These are phyloP conservation scores for Trichothecium roseum DNA, from an alignment of 2,329 filamentous ascomycete species.

Conservation along the genomic window DNA sequence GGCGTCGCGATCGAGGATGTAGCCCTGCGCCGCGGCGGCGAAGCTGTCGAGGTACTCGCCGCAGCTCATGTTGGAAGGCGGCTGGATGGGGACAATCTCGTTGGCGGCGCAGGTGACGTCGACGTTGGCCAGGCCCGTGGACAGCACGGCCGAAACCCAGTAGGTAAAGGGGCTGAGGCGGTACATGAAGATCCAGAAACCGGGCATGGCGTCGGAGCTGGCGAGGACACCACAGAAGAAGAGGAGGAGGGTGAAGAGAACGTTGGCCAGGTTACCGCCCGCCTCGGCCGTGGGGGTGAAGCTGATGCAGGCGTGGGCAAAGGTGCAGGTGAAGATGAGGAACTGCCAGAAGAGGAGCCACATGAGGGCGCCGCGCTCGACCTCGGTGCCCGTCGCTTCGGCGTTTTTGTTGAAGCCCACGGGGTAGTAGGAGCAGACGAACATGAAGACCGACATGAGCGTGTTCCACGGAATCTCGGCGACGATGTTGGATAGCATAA, in stretches of 20 bases:
- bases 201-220: slow-evolving; percentile 43
- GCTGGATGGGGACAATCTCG: slow-evolving; percentile 56
- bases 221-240: slow-evolving; percentile 59
- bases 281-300: slow-evolving; percentile 54
- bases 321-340: slow-evolving; percentile 58
- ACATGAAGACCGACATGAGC: slow-evolving; percentile 35
- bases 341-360: slow-evolving; percentile 57
- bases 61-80: slow-evolving; percentile 43
- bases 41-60: slow-evolving; percentile 40
- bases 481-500: slow-evolving; percentile 72
- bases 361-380: slow-evolving; percentile 53
- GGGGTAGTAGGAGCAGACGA: slow-evolving; percentile 48
- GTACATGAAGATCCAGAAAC: slow-evolving; percentile 69
- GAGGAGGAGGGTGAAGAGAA: slow-evolving; percentile 54
- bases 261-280: slow-evolving; percentile 56
- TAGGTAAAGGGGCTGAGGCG: slow-evolving; percentile 46
- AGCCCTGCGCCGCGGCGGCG: slow-evolving; percentile 33
- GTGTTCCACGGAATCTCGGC: slow-evolving; percentile 82
- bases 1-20: slow-evolving; percentile 41
- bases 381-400: slow-evolving; percentile 12
- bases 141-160: slow-evolving; percentile 14
- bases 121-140: slow-evolving; percentile 16
- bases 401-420: slow-evolving; percentile 49
- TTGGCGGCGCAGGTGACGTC: slow-evolving; percentile 44
- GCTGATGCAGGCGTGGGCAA: slow-evolving; percentile 54